Conservation (phyloP, 352 stramenopile species). For the Globisporangium viniferum region DNA sequence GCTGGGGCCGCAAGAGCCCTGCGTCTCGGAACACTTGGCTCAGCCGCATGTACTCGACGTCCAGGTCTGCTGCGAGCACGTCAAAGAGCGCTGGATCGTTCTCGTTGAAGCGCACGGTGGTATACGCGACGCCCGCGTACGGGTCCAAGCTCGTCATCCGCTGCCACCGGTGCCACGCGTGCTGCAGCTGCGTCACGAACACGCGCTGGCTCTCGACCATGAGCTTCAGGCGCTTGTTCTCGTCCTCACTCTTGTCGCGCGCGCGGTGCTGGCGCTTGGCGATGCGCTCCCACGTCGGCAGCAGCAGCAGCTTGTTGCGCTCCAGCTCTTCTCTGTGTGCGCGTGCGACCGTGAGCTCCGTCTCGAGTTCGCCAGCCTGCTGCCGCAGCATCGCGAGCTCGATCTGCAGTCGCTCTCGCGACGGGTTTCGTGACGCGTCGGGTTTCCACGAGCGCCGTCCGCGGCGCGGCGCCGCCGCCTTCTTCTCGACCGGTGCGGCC, state of each 20-base stretch:
- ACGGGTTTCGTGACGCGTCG: slow-evolving; percentile 8
- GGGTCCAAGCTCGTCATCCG: background rate
- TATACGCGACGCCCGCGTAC: background rate
- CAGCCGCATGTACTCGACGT: slow-evolving; percentile 8
- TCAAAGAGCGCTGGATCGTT: slow-evolving; percentile 3
- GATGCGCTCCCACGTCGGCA: slow-evolving; percentile 15
- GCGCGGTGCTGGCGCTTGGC: slow-evolving; percentile 10
- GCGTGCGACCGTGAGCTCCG: slow-evolving; percentile 10
- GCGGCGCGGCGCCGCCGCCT: background rate
- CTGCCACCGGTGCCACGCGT: slow-evolving; percentile 6
- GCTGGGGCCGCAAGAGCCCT: background rate
- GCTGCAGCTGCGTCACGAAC: slow-evolving; percentile 8
- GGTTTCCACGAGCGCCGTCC: slow-evolving; percentile 1
- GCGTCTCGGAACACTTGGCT: slow-evolving; percentile 1
- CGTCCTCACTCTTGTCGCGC: background rate
- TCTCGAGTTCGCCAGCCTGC: slow-evolving; percentile 4
- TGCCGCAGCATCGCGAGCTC: slow-evolving; percentile 10
- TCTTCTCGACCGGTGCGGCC: background rate
- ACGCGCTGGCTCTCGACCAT: slow-evolving; percentile 12
- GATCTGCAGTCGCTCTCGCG: slow-evolving; percentile 14
- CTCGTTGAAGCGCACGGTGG: background rate
- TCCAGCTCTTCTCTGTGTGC: background rate
- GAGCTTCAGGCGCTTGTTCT: slow-evolving; percentile 9
- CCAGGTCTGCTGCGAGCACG: slow-evolving; percentile 3
- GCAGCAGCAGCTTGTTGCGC: slow-evolving; percentile 7